Conservation (phyloP, 352 stramenopile species). For the Phytopythium ostracodes region DNA sequence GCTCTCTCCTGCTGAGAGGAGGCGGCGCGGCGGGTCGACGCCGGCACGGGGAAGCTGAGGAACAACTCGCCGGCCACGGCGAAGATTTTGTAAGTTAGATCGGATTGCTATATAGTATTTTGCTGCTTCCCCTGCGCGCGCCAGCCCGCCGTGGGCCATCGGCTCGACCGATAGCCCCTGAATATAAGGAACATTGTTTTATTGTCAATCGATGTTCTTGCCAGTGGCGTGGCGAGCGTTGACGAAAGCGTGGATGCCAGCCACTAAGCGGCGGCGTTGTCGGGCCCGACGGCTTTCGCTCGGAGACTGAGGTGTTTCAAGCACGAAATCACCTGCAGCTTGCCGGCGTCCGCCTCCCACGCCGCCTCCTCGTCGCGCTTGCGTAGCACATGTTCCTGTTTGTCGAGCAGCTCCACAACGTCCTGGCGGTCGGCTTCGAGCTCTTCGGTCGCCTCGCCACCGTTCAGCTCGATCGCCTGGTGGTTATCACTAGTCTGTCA, state of each 20-base stretch:
- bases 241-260: not conserved
- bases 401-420: conserved; percentile 32
- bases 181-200: conserved; percentile 4
- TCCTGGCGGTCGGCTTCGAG: conserved; percentile 42
- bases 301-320: conserved; percentile 64
- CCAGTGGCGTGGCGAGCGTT: no score
- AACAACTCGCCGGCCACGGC: conserved; percentile 1
- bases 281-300: conserved; percentile 23
- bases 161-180: not conserved
- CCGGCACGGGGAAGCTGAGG: not conserved
- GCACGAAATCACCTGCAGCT: conserved; percentile 65
- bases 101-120: conserved; percentile 11
- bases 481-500: not conserved
- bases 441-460: conserved; percentile 31
- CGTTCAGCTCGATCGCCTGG: conserved; percentile 49
- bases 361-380: conserved; percentile 39
- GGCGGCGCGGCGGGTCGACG: not conserved
- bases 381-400: conserved; percentile 35
- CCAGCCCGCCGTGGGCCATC: conserved; percentile 1
- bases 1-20: not conserved
- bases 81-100: conserved; percentile 12
- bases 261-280: not conserved
- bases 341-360: conserved; percentile 28
- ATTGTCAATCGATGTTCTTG: no score
- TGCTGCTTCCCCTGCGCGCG: conserved; percentile 7